Conservation (phyloP, 179 eudicot genomes). For the Silene noctiflora region DNA sequence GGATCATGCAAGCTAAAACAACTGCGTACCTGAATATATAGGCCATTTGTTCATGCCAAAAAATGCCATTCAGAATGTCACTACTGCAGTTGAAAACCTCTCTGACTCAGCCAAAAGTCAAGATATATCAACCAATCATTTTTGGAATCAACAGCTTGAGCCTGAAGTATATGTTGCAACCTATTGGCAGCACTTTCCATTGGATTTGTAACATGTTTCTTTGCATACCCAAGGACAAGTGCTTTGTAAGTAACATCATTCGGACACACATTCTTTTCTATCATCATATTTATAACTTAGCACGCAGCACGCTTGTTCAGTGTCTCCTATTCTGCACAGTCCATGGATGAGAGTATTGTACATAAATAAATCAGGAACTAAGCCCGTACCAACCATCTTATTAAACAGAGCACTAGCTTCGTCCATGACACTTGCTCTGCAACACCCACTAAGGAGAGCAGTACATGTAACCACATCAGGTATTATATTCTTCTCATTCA, state of each 20-base stretch:
- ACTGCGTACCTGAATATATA: conserved; percentile 12
- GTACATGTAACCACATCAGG: conserved; percentile 50
- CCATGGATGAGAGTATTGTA: too few species aligned
- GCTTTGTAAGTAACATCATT: too few species aligned
- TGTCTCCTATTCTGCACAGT: conserved; percentile 39
- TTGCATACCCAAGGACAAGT: too few species aligned
- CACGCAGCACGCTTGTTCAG: conserved; percentile 43
- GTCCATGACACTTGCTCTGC: conserved; percentile 40
- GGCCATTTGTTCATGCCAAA: background rate
- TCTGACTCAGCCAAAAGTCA: background rate
- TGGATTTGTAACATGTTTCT: too few species aligned
- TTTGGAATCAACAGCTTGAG: conserved; percentile 17
- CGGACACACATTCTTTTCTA: too few species aligned
- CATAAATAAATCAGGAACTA: conserved; percentile 49
- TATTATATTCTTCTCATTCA: conserved; percentile 19
- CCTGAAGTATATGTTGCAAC: conserved; percentile 31
- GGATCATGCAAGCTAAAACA: background rate
- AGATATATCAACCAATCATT: background rate
- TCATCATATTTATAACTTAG: conserved; percentile 35
- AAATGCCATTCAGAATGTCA: background rate
- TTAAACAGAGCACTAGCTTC: conserved; percentile 40
- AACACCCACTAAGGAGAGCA: conserved; percentile 50
- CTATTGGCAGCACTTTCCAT: conserved; percentile 29
- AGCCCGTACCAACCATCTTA: conserved; percentile 35
- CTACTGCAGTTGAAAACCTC: background rate